Conservation (phyloP, 2,329 filamentous ascomycete genomes). For the Verticillium albo-atrum region DNA sequence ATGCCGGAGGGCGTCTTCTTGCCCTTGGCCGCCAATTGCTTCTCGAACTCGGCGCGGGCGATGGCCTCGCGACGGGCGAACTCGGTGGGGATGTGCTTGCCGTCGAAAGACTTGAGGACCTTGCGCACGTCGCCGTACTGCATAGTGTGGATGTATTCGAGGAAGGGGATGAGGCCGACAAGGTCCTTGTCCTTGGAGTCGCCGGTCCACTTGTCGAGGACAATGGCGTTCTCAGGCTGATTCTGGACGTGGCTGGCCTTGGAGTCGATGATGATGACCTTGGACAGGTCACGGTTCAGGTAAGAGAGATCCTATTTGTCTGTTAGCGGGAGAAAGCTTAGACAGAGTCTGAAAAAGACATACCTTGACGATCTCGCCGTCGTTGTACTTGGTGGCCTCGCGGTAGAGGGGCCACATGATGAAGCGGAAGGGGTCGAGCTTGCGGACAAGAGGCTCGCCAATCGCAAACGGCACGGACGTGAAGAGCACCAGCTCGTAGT, state of each 20-base stretch:
- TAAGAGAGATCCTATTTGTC: conserved; percentile 79
- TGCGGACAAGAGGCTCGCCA: conserved; percentile 83
- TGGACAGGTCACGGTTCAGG: conserved; percentile 91
- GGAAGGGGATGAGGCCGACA: conserved; percentile 87
- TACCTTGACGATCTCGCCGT: conserved; percentile 95
- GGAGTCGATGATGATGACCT: conserved; percentile 92
- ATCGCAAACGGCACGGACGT: conserved; percentile 81
- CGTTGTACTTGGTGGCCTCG: conserved; percentile 95
- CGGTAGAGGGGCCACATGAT: conserved; percentile 93
- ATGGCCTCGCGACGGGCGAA: conserved; percentile 85
- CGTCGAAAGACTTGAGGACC: conserved; percentile 82
- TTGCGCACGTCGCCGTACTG: conserved; percentile 82
- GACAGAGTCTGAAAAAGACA: conserved; percentile 11
- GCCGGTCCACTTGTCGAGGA: conserved; percentile 87
- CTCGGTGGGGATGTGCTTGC: conserved; percentile 82
- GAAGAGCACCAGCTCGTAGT: conserved; percentile 97
- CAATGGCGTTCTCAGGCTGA: conserved; percentile 95
- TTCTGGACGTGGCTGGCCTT: conserved; percentile 74
- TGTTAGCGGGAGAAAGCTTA: conserved; percentile 11
- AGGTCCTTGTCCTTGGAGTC: conserved; percentile 79
- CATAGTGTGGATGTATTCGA: conserved; percentile 96
- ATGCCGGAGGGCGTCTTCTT: conserved; percentile 52
- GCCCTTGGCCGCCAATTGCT: conserved; percentile 63
- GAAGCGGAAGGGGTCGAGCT: conserved; percentile 91
- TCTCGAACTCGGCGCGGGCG: conserved; percentile 79